Evolutionary conservation across 106 monocot genomes (phyloP).

Genomic region (Chionographis japonica): DNA sequence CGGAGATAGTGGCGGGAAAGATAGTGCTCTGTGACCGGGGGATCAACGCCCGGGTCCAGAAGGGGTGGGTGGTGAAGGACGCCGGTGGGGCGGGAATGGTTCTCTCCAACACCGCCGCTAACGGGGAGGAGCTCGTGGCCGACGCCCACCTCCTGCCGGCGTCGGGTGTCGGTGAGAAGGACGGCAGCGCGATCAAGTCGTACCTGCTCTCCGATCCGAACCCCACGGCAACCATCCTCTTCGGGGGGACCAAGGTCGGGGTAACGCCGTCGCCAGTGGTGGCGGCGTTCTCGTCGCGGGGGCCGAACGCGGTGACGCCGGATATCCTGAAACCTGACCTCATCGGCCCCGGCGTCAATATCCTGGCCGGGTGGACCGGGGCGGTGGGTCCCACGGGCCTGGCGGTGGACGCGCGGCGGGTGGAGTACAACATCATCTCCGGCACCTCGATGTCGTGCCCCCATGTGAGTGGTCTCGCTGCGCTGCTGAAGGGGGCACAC

Average conservation of each 20-base stretch:
- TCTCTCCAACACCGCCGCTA: conserved; percentile 71
- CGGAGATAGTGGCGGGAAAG: conserved; percentile 81
- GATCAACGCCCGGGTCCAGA: conserved; percentile 77
- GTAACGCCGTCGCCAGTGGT: conserved; percentile 84
- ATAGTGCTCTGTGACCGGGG: conserved; percentile 92
- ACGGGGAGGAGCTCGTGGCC: conserved; percentile 96
- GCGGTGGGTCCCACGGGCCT: conserved; percentile 75
- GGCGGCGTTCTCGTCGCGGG: conserved; percentile 95
- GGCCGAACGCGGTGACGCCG: conserved; percentile 77
- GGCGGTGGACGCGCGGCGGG: conserved; percentile 44
- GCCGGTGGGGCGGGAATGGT: conserved; percentile 95
- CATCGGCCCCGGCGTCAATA: conserved; percentile 93
- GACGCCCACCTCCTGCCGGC: conserved; percentile 91
- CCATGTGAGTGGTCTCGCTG: conserved; percentile 91
- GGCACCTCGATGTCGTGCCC: conserved; percentile 99
- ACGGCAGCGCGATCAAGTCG: conserved; percentile 48
- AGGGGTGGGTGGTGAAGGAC: conserved; percentile 70
- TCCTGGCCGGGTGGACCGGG: conserved; percentile 87
- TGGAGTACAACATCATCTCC: conserved; percentile 93
- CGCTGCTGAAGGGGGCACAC: conserved; percentile 64
- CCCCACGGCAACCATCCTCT: conserved; percentile 60
- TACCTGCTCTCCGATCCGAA: conserved; percentile 50
- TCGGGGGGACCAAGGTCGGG: conserved; percentile 72
- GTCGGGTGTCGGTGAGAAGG: conserved; percentile 57
- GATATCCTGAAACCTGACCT: conserved; percentile 87